A percentile compares a stretch with the other conserved stretches of the same genome.
Conservation (phyloP, 345 rosid genomes). For the Eucalyptus brandiana region DNA sequence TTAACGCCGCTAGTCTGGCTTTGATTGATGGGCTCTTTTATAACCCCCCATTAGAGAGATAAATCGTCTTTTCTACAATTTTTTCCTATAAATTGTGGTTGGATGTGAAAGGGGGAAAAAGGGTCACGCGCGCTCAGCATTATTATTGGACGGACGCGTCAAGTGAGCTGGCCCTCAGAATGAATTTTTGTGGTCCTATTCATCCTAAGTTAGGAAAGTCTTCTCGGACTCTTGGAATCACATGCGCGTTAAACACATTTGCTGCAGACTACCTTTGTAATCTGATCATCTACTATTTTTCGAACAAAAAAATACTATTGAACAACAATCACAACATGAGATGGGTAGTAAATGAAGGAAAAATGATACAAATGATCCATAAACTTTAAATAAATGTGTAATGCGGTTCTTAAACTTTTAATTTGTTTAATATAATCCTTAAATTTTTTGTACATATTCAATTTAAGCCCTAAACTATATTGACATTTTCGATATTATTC, state of each 20-base stretch:
- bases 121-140: not conserved
- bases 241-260: not conserved
- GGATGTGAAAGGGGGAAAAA: not conserved
- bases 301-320: not conserved
- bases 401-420: too few species aligned
- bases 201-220: not conserved
- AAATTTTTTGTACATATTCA: too few species aligned
- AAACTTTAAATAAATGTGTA: not conserved
- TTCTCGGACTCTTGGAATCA: not conserved
- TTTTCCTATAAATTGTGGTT: not conserved
- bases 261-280: not conserved
- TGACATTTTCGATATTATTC: too few species aligned
- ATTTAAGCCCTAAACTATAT: too few species aligned
- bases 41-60: not conserved
- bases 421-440: accelerated
- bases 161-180: not conserved
- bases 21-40: not conserved
- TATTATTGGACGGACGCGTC: not conserved
- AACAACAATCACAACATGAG: not conserved
- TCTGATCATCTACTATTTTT: not conserved
- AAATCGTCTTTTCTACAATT: not conserved
- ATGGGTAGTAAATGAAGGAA: not conserved
- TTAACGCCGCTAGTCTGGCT: not conserved
- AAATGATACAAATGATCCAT: too few species aligned
- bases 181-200: not conserved